phyloP scores from a whole-genome alignment of 2,329 filamentous ascomycete species.

The Colletotrichum theobromicola region DNA sequence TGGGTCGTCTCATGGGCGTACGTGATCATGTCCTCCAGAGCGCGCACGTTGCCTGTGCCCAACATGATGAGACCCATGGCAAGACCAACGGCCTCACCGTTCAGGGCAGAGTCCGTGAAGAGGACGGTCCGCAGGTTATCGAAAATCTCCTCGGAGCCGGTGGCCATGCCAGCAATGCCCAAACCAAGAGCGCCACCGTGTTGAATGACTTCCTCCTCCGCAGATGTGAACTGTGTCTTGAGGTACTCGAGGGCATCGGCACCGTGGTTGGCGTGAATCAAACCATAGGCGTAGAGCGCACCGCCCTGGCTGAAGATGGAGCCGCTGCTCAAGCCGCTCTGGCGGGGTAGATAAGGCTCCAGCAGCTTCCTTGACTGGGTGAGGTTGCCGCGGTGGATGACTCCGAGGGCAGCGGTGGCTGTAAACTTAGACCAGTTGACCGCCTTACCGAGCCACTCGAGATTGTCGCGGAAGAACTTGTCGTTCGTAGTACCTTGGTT shows the following conservation, averaged over 20 bases:
- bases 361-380: conserved; percentile 92
- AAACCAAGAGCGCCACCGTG: conserved; percentile 95
- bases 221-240: conserved; percentile 74
- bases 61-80: conserved; percentile 98
- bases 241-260: conserved; percentile 86
- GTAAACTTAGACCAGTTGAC: conserved; percentile 99
- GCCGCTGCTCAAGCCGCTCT: conserved; percentile 74
- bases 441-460: conserved; percentile 97
- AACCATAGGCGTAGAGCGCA: conserved; percentile 90
- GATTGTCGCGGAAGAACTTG: conserved; percentile 96
- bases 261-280: conserved; percentile 98
- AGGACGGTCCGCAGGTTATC: conserved; percentile 89
- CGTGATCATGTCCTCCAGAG: conserved; percentile 94
- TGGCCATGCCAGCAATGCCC: conserved; percentile 97
- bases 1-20: conserved; percentile 98
- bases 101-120: conserved; percentile 93
- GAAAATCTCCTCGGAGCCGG: conserved; percentile 87
- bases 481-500: conserved; percentile 98
- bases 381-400: conserved; percentile 95
- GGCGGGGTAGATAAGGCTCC: conserved; percentile 89
- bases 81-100: conserved; percentile 94
- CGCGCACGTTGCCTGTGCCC: conserved; percentile 93
- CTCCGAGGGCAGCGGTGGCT: conserved; percentile 92
- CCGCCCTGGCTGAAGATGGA: conserved; percentile 97
- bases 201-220: conserved; percentile 91